Percentiles rank a stretch among this genome's conserved stretches.
Evolutionary conservation across 140 eudicot species (phyloP).

Genomic region (Flaveria floridana): DNA sequence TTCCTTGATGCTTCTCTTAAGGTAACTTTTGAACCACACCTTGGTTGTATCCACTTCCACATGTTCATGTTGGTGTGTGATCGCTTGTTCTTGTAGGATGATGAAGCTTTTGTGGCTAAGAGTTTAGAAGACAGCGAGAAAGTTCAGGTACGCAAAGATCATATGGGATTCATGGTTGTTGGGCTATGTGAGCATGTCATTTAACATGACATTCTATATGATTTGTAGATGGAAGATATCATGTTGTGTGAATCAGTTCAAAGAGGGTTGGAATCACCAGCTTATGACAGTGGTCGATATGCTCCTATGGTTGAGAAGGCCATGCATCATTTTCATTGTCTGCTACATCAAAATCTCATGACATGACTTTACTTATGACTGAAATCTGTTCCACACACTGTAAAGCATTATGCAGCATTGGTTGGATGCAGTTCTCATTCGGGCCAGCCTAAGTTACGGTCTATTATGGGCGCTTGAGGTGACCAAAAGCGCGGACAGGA

Average conservation of each 20-base stretch:
- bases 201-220: neutral
- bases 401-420: neutral
- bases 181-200: neutral
- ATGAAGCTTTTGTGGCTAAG: constrained; percentile 48
- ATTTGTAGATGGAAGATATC: constrained; percentile 72
- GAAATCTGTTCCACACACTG: neutral
- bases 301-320: constrained; percentile 72
- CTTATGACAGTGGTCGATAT: constrained; percentile 63
- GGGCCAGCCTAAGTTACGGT: too few species aligned
- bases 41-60: neutral
- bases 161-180: neutral
- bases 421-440: neutral
- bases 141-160: constrained; percentile 61
- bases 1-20: constrained; percentile 71
- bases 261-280: constrained; percentile 83
- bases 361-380: constrained; percentile 8
- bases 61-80: neutral
- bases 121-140: constrained; percentile 73
- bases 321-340: constrained; percentile 89
- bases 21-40: constrained; percentile 38
- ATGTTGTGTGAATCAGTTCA: constrained; percentile 72
- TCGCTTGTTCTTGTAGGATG: constrained; percentile 40
- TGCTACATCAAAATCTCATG: constrained; percentile 55
- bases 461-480: neutral
- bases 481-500: neutral